These are phyloP conservation scores for Aspergillus fructus DNA, from an alignment of 2,329 filamentous ascomycete genomes.

Conservation along the genomic window DNA sequence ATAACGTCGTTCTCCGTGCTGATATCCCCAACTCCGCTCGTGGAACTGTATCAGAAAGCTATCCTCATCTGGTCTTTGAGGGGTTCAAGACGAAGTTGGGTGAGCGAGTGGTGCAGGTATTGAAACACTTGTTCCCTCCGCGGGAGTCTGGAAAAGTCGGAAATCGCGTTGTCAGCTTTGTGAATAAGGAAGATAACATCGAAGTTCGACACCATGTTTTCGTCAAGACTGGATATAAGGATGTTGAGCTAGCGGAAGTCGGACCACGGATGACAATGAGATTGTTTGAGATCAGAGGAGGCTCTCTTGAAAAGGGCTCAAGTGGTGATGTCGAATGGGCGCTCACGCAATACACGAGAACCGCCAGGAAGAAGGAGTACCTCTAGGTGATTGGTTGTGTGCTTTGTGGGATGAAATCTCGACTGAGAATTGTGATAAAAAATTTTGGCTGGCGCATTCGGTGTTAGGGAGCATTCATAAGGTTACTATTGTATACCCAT, in stretches of 20 bases:
- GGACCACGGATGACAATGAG: conserved; percentile 97
- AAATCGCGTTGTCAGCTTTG: conserved; percentile 86
- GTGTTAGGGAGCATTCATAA: conserved; percentile 28
- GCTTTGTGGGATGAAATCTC: neutral
- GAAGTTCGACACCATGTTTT: conserved; percentile 94
- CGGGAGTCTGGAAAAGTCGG: conserved; percentile 82
- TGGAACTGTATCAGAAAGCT: conserved; percentile 87
- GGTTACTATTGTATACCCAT: conserved; percentile 23
- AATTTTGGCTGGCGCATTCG: conserved; percentile 31
- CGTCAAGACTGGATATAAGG: conserved; percentile 86
- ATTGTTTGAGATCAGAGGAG: conserved; percentile 86
- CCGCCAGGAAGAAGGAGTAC: conserved; percentile 93
- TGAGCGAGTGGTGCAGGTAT: conserved; percentile 77
- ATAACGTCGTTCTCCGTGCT: conserved; percentile 88
- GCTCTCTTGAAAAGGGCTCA: conserved; percentile 83
- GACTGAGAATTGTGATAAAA: conserved; percentile 15
- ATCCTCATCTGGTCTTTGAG: conserved; percentile 94
- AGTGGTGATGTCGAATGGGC: conserved; percentile 97
- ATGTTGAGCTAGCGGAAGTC: conserved; percentile 84
- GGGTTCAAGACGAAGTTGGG: conserved; percentile 83
- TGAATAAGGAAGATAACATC: conserved; percentile 83
- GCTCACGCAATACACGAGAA: conserved; percentile 91
- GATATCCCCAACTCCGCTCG: conserved; percentile 87
- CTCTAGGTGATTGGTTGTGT: conserved; percentile 51
- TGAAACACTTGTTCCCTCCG: conserved; percentile 94